Conservation (phyloP, 2,329 filamentous ascomycete species). For the Monosporascus sp. region DNA sequence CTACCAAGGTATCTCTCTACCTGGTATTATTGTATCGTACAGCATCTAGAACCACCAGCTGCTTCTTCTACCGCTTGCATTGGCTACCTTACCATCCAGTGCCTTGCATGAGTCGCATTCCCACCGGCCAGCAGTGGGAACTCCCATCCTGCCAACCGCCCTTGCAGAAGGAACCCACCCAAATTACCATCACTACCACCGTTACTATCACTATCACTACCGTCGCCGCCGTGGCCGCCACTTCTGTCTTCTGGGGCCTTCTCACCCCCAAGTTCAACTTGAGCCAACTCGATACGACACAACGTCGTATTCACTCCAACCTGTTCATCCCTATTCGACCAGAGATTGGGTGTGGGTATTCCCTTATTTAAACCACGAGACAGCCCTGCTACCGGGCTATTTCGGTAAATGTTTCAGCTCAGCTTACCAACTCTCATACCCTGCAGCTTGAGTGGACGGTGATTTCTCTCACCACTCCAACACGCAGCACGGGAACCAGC, state of each 20-base stretch:
- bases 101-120: not conserved
- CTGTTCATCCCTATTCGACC: not conserved
- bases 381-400: not conserved
- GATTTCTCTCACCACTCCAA: not conserved
- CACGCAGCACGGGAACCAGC: not conserved
- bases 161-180: not conserved
- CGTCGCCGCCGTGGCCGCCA: no score
- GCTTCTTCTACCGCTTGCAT: no score
- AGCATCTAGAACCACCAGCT: no score
- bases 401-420: not conserved
- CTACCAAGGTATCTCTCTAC: no score
- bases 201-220: not conserved
- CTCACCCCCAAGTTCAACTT: not conserved
- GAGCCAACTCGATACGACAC: not conserved
- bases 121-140: not conserved
- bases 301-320: not conserved
- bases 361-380: not conserved
- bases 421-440: not conserved
- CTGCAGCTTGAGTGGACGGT: not conserved
- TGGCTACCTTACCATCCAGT: not conserved
- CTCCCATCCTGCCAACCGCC: not conserved
- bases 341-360: not conserved
- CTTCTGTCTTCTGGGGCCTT: no score
- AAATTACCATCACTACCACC: not conserved
- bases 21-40: no score